Percentiles rank a stretch among this genome's conserved stretches.
phyloP scores from a whole-genome alignment of 805 yeast genomes.

The Lipomyces kockii region DNA sequence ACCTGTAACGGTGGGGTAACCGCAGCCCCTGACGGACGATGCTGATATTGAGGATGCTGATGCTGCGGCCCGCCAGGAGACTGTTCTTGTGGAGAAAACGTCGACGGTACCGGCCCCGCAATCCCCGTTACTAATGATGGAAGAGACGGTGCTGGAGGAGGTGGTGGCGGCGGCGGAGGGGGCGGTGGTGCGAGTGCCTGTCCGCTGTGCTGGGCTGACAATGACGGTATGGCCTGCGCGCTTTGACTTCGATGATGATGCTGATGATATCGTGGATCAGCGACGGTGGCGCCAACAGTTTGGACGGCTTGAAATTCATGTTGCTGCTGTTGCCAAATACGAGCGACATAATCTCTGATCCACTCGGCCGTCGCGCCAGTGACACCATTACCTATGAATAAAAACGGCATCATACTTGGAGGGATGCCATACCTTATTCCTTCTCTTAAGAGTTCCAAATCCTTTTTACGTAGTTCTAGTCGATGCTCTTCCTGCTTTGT shows the following conservation, averaged over 20 bases:
- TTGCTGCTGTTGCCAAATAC: constrained; percentile 33
- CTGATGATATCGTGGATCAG: constrained; percentile 15
- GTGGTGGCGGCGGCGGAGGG: constrained; percentile 26
- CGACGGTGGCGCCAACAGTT: neutral
- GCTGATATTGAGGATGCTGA: constrained; percentile 8
- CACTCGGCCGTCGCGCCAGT: constrained; percentile 35
- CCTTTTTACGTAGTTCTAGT: constrained; percentile 60
- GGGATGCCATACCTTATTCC: constrained; percentile 67
- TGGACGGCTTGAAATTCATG: constrained; percentile 8
- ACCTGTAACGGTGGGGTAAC: constrained; percentile 30
- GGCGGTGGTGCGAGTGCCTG: constrained; percentile 16
- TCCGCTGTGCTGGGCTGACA: neutral
- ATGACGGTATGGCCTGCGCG: constrained; percentile 22
- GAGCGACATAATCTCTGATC: constrained; percentile 34
- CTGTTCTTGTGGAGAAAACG: constrained; percentile 25
- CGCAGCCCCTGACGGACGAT: constrained; percentile 6
- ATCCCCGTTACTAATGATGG: constrained; percentile 14
- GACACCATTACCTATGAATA: constrained; percentile 51
- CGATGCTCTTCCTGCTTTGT: constrained; percentile 75
- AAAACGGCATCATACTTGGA: constrained; percentile 58
- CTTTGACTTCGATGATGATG: constrained; percentile 28
- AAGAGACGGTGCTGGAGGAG: constrained; percentile 15
- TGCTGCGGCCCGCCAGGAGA: constrained; percentile 18
- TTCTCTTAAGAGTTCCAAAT: constrained; percentile 60
- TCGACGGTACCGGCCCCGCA: neutral